These are phyloP conservation scores for Ogataea pini DNA, from an alignment of 805 yeast species.

Conservation along the genomic window DNA sequence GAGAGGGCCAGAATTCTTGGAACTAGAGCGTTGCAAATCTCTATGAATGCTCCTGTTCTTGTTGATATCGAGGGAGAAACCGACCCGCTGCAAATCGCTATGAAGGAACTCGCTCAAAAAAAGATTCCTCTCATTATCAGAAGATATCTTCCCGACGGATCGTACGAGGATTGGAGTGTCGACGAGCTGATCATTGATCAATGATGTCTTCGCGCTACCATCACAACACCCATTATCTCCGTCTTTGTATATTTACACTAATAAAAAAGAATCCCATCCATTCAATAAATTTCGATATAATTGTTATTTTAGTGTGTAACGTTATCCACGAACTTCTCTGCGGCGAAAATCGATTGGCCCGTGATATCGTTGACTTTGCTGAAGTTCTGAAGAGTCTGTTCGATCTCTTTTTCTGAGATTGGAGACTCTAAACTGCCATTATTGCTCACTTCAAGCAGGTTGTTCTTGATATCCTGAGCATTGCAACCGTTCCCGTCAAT, in stretches of 20 bases:
- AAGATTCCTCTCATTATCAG: conserved; percentile 94
- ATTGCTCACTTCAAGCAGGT: conserved; percentile 42
- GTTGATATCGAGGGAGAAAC: conserved; percentile 99
- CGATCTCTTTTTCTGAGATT: conserved; percentile 42
- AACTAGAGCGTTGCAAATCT: conserved; percentile 94
- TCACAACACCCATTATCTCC: too few species aligned
- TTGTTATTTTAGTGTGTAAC: conserved; percentile 26
- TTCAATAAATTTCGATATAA: too few species aligned
- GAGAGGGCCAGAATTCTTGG: conserved; percentile 98
- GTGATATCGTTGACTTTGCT: conserved; percentile 53
- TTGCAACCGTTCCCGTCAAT: conserved; percentile 42
- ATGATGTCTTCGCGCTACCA: conserved; percentile 10
- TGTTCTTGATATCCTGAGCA: conserved; percentile 48
- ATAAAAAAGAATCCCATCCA: conserved; percentile 1
- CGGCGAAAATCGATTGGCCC: conserved; percentile 60
- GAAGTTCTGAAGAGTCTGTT: conserved; percentile 54
- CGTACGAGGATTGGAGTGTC: conserved; percentile 98
- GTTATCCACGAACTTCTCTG: conserved; percentile 59
- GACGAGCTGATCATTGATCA: conserved; percentile 91
- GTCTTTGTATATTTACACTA: conserved; percentile 7
- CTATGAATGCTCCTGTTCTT: conserved; percentile 97
- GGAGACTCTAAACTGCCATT: conserved; percentile 18
- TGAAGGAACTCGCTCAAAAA: conserved; percentile 93
- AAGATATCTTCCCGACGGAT: conserved; percentile 95
- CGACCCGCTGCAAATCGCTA: conserved; percentile 95